phyloP scores from a whole-genome alignment of 768 basidiomycete species.

The Lactarius indigo region DNA sequence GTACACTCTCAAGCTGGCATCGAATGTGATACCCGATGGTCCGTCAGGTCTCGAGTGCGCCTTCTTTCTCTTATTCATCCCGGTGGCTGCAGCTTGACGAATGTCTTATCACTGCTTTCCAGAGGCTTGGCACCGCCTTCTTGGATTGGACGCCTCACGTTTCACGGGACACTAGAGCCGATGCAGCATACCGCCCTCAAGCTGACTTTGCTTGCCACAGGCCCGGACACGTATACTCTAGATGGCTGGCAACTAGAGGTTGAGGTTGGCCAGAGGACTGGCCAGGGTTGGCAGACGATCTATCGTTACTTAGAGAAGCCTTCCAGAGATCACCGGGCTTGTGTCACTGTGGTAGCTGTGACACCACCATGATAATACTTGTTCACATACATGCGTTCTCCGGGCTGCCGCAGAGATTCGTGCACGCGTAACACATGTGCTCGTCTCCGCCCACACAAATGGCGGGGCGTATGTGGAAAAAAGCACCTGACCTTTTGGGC shows the following conservation, averaged over 20 bases:
- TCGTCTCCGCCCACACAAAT: not conserved
- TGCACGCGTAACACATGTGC: not conserved
- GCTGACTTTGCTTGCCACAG: constrained; percentile 55
- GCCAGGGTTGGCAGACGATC: constrained; percentile 34
- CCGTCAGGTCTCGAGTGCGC: constrained; percentile 27
- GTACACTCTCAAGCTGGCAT: constrained; percentile 51
- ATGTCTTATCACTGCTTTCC: not conserved
- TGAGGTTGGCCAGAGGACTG: constrained; percentile 46
- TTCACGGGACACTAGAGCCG: constrained; percentile 56
- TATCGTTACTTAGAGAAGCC: constrained; percentile 42
- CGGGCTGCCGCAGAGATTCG: not conserved
- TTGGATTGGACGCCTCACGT: constrained; percentile 65
- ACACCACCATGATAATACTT: not conserved
- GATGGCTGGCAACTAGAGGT: constrained; percentile 69
- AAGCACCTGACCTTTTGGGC: not conserved
- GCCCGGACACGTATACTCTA: constrained; percentile 62
- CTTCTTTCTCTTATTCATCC: not conserved
- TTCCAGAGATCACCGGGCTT: constrained; percentile 30
- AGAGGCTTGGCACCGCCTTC: constrained; percentile 48
- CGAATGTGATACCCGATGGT: constrained; percentile 26
- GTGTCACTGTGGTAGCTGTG: constrained; percentile 35
- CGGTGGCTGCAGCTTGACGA: not conserved
- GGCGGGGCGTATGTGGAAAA: not conserved
- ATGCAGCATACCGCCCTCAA: constrained; percentile 41
- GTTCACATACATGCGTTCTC: not conserved